phyloP scores from a whole-genome alignment of 208 protist species.

The Trypanosoma boissoni region DNA sequence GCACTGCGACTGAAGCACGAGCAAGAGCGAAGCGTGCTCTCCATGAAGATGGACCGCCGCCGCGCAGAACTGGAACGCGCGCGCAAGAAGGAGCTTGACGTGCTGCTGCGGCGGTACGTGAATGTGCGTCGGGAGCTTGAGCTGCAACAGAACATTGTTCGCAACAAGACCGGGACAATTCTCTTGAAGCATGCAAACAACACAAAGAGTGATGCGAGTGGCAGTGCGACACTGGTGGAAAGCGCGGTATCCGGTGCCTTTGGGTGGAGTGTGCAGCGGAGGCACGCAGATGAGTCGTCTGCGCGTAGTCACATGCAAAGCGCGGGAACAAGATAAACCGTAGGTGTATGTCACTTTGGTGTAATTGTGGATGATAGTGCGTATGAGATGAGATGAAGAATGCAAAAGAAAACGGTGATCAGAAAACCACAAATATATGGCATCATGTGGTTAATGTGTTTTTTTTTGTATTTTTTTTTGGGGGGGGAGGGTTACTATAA shows the following conservation, averaged over 20 bases:
- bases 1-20: slow-evolving; percentile 66
- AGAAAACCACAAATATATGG: not conserved
- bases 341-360: too few relatives aligned
- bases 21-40: slow-evolving; percentile 81
- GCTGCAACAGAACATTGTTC: slow-evolving; percentile 86
- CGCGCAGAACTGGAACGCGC: slow-evolving; percentile 66
- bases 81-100: slow-evolving; percentile 84
- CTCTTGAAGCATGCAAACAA: slow-evolving; percentile 88
- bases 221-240: slow-evolving; percentile 63
- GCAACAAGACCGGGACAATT: slow-evolving; percentile 77
- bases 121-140: slow-evolving; percentile 83
- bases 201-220: slow-evolving; percentile 73
- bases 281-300: slow-evolving; percentile 33
- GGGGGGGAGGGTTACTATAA: too few relatives aligned
- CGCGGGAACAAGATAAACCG: slow-evolving; percentile 1
- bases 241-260: slow-evolving; percentile 76
- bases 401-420: not conserved
- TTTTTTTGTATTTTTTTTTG: too few relatives aligned
- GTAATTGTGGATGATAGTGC: too few relatives aligned
- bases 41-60: slow-evolving; percentile 66
- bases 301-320: slow-evolving; percentile 1
- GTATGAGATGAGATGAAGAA: slow-evolving; percentile 1
- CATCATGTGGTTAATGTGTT: too few relatives aligned
- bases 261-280: slow-evolving; percentile 61
- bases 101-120: slow-evolving; percentile 85